These are phyloP conservation scores for Penicillium palitans DNA, from an alignment of 2,329 filamentous ascomycete species.

Conservation along the genomic window DNA sequence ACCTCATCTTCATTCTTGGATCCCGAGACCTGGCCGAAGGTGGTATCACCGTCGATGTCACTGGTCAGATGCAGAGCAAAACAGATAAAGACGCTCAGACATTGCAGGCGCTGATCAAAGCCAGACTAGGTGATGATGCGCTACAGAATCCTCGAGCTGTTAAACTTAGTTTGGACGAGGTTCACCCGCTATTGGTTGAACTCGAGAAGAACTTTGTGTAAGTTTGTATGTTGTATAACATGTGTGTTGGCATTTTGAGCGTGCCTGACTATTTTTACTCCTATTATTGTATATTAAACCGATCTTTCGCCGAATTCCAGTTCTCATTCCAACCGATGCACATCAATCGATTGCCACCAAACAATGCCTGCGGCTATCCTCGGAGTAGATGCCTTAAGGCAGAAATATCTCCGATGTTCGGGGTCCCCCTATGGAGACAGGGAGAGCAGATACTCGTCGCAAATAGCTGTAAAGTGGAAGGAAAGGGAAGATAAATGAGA, in stretches of 20 bases:
- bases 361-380: constrained; percentile 5
- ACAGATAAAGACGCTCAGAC: constrained; percentile 30
- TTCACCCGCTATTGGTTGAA: constrained; percentile 39
- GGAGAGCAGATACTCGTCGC: not conserved
- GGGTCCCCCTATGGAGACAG: not conserved
- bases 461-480: not conserved
- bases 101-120: constrained; percentile 30
- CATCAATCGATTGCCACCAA: not conserved
- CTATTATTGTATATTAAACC: constrained; percentile 10
- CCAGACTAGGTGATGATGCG: constrained; percentile 28
- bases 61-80: constrained; percentile 46
- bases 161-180: constrained; percentile 39
- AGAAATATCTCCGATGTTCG: constrained; percentile 9
- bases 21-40: constrained; percentile 61
- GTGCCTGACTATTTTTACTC: constrained; percentile 4
- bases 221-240: constrained; percentile 8
- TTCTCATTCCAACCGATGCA: not conserved
- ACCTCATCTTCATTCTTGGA: constrained; percentile 72
- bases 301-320: not conserved
- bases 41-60: constrained; percentile 52
- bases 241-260: constrained; percentile 7
- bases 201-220: constrained; percentile 42
- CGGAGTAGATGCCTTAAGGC: constrained; percentile 9
- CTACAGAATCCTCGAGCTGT: constrained; percentile 38
- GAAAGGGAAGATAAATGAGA: not conserved